Percentiles rank a stretch among this genome's conserved stretches.
phyloP scores from a whole-genome alignment of 805 yeast species.

The Cyberlindnera bimundalis region DNA sequence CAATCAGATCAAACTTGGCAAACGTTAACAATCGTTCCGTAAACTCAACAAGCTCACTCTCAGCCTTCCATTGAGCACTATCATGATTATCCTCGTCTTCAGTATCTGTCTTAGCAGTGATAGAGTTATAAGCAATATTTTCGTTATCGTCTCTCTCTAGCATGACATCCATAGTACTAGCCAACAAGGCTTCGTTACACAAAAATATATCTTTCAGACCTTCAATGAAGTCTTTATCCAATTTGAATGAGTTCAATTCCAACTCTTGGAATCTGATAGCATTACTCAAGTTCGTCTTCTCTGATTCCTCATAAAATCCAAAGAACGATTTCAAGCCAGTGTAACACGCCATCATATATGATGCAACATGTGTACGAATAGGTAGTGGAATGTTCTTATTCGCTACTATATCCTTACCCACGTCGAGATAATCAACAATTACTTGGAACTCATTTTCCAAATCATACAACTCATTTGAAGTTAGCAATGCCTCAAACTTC shows the following conservation, averaged over 20 bases:
- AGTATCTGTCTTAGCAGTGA: constrained; percentile 17
- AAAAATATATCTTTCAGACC: constrained; percentile 42
- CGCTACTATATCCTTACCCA: constrained; percentile 10
- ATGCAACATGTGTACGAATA: constrained; percentile 23
- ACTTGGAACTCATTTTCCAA: constrained; percentile 18
- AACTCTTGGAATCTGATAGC: constrained; percentile 21
- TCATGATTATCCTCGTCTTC: constrained; percentile 16
- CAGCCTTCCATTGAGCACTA: constrained; percentile 34
- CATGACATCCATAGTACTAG: constrained; percentile 32
- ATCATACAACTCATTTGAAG: constrained; percentile 19
- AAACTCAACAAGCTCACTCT: constrained; percentile 39
- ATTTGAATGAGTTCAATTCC: constrained; percentile 19
- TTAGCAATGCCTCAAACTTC: constrained; percentile 17
- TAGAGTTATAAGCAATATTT: constrained; percentile 37
- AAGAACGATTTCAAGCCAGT: constrained; percentile 29
- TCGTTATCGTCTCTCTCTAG: constrained; percentile 53
- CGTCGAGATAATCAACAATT: constrained; percentile 17
- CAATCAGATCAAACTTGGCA: constrained; percentile 32
- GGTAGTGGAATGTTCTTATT: constrained; percentile 3
- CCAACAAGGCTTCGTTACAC: constrained; percentile 45
- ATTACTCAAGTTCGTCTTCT: constrained; percentile 26
- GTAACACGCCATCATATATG: constrained; percentile 26
- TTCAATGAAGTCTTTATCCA: constrained; percentile 32
- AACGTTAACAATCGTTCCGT: constrained; percentile 39
- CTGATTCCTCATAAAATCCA: constrained; percentile 34